Percentiles rank a stretch among this genome's conserved stretches.
Evolutionary conservation across 1,139 yeast genomes (phyloP).

Genomic region (Blastobotrys serpentis): DNA sequence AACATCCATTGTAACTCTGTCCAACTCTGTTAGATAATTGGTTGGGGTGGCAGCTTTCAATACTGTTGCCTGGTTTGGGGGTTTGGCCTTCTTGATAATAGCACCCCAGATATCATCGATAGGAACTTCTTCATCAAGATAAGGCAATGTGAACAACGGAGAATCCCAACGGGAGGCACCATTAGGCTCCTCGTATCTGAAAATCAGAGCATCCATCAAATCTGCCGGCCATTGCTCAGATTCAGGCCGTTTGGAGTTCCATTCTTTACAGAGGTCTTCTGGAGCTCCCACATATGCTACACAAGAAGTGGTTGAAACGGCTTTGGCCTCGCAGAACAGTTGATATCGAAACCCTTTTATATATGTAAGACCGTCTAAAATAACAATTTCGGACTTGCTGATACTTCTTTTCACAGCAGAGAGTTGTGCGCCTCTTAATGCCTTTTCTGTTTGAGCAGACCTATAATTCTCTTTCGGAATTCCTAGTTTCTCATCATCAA

Average conservation of each 20-base stretch:
- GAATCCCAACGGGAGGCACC: slow-evolving; percentile 89
- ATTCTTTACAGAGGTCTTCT: slow-evolving; percentile 54
- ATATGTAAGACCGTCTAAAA: slow-evolving; percentile 81
- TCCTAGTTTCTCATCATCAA: slow-evolving; percentile 76
- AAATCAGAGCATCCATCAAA: slow-evolving; percentile 64
- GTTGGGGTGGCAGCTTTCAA: slow-evolving; percentile 74
- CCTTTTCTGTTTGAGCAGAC: slow-evolving; percentile 63
- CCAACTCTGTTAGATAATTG: slow-evolving; percentile 77
- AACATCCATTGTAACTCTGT: slow-evolving; percentile 65
- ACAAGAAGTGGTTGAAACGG: slow-evolving; percentile 76
- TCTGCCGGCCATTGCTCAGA: slow-evolving; percentile 62
- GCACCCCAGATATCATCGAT: slow-evolving; percentile 72
- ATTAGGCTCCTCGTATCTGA: slow-evolving; percentile 94
- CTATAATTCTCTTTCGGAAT: slow-evolving; percentile 64
- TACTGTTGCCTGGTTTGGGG: slow-evolving; percentile 43
- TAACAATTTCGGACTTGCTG: slow-evolving; percentile 65
- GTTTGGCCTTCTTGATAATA: slow-evolving; percentile 57
- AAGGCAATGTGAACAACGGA: slow-evolving; percentile 73
- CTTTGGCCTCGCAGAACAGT: slow-evolving; percentile 88
- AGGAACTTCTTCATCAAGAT: slow-evolving; percentile 54
- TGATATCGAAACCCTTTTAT: slow-evolving; percentile 96
- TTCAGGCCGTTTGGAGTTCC: slow-evolving; percentile 49
- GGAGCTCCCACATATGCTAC: slow-evolving; percentile 78
- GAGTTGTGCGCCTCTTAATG: slow-evolving; percentile 79
- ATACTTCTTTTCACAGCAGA: slow-evolving; percentile 85